Percentiles rank a stretch among this genome's conserved stretches.
Conservation (phyloP, 2,329 filamentous ascomycete genomes). For the Hypoxylon sp. region DNA sequence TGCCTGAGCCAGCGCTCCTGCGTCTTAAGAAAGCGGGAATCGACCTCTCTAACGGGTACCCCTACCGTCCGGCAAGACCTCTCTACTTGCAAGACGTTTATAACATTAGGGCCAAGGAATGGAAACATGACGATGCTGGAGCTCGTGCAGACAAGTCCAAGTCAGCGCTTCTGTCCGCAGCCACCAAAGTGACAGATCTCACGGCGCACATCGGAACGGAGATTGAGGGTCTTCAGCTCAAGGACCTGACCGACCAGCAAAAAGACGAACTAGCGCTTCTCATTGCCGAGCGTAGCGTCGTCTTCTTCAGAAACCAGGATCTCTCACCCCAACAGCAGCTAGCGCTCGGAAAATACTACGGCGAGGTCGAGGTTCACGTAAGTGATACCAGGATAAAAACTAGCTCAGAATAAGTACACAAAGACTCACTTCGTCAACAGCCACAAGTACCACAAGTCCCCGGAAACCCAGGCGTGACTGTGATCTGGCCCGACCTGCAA, state of each 20-base stretch:
- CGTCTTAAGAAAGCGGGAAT: conserved; percentile 78
- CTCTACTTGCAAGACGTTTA: conserved; percentile 79
- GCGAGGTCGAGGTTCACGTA: conserved; percentile 78
- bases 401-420: not conserved
- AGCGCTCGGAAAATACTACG: conserved; percentile 73
- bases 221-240: conserved; percentile 74
- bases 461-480: conserved; percentile 73
- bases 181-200: conserved; percentile 73
- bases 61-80: conserved; percentile 76
- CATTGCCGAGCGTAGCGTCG: conserved; percentile 74
- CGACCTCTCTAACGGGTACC: conserved; percentile 78
- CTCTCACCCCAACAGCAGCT: conserved; percentile 74
- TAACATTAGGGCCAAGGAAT: conserved; percentile 72
- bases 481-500: conserved; percentile 79
- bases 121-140: conserved; percentile 71
- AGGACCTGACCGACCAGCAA: conserved; percentile 71
- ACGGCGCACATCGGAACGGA: conserved; percentile 75
- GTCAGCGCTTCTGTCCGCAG: conserved; percentile 71
- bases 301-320: conserved; percentile 77
- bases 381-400: conserved; percentile 47
- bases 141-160: conserved; percentile 76
- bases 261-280: conserved; percentile 73
- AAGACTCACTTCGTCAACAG: conserved; percentile 55
- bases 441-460: conserved; percentile 80
- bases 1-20: conserved; percentile 70